These are phyloP conservation scores for Cucurbita argyrosperma DNA, from an alignment of 306 rosid species.

Conservation along the genomic window DNA sequence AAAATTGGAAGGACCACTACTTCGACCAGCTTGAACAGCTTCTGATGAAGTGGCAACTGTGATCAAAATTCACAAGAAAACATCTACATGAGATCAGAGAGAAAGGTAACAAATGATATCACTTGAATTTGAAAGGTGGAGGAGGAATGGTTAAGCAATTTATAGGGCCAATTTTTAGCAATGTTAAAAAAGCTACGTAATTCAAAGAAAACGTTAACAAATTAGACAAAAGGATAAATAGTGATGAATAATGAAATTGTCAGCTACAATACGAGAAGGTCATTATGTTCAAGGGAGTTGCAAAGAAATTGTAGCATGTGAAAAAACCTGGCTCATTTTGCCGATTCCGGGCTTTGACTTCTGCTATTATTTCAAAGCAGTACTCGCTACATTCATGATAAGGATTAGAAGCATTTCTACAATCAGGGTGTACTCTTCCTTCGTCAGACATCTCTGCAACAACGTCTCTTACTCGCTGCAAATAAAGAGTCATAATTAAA, in stretches of 20 bases:
- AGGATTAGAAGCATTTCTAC: conserved; percentile 77
- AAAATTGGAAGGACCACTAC: conserved; percentile 16
- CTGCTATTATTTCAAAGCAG: conserved; percentile 70
- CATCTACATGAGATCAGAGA: neutral
- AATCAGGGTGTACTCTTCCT: conserved; percentile 75
- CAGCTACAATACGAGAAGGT: neutral
- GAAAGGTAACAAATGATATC: neutral
- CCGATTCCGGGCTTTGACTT: conserved; percentile 35
- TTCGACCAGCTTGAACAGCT: conserved; percentile 27
- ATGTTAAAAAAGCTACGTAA: neutral
- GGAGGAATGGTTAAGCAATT: neutral
- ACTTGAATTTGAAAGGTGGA: neutral
- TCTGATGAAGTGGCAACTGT: conserved; percentile 19
- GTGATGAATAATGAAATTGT: neutral
- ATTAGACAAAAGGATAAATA: neutral
- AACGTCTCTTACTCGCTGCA: neutral
- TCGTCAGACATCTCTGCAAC: conserved; percentile 44
- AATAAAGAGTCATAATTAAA: neutral
- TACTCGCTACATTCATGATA: conserved; percentile 79
- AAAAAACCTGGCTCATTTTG: conserved; percentile 33
- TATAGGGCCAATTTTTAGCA: neutral
- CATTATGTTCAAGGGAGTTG: neutral
- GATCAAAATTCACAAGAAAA: neutral
- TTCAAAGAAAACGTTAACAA: neutral
- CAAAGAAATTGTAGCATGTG: neutral